These are phyloP conservation scores for Chiua virens DNA, from an alignment of 768 basidiomycete species.

Conservation along the genomic window DNA sequence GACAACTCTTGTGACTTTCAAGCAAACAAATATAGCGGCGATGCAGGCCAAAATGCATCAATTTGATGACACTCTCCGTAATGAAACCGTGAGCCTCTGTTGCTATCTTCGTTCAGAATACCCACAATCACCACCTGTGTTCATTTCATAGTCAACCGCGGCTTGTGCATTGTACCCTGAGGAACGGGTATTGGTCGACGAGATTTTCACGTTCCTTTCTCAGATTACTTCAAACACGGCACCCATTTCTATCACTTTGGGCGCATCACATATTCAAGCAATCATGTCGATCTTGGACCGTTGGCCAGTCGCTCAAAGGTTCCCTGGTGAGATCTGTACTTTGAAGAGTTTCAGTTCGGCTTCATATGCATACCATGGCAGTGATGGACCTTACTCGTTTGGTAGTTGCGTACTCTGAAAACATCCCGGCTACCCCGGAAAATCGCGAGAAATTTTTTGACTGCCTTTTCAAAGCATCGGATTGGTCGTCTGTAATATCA, in stretches of 20 bases:
- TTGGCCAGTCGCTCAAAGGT: slow-evolving; percentile 73
- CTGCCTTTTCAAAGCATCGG: slow-evolving; percentile 64
- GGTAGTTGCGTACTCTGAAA: slow-evolving; percentile 62
- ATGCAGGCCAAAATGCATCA: slow-evolving; percentile 80
- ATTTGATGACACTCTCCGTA: slow-evolving; percentile 64
- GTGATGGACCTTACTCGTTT: slow-evolving; percentile 87
- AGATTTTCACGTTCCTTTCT: slow-evolving; percentile 60
- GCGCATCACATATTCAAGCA: slow-evolving; percentile 55
- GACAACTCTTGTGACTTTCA: slow-evolving; percentile 74
- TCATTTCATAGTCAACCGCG: slow-evolving; percentile 56
- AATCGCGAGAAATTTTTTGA: slow-evolving; percentile 55
- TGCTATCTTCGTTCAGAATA: background rate
- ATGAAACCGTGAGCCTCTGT: slow-evolving; percentile 59
- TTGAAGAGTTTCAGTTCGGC: background rate
- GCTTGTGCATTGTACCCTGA: slow-evolving; percentile 69
- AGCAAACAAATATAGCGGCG: slow-evolving; percentile 75
- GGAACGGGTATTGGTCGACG: slow-evolving; percentile 57
- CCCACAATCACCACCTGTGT: background rate
- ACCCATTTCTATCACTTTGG: slow-evolving; percentile 34
- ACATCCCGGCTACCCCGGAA: slow-evolving; percentile 44
- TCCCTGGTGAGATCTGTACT: slow-evolving; percentile 54
- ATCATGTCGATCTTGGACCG: slow-evolving; percentile 65
- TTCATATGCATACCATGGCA: slow-evolving; percentile 27
- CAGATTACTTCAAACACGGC: slow-evolving; percentile 43
- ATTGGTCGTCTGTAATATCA: slow-evolving; percentile 50